Base-by-base conservation (phyloP, 106 monocot genomes). In the Platanthera zijinensis region DNA sequence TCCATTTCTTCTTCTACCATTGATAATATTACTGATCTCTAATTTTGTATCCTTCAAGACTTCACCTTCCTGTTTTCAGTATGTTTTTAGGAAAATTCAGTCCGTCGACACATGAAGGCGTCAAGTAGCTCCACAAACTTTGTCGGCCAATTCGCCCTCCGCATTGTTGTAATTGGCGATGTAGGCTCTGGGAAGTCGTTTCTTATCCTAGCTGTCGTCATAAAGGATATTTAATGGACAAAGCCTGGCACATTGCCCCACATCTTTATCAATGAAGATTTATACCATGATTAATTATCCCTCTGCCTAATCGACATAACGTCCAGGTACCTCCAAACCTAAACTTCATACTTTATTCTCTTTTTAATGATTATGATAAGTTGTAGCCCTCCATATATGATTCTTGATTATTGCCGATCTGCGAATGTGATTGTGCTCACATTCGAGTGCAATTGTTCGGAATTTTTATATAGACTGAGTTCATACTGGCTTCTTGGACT, bases 401-500 rank as follows among this genome's bases (percentile, higher is more conserved):
- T 89, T 81, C 80, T 91, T 71, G 83, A 79, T 1, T 93, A 93
- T 72, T 84, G 89, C 74, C 80, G 88, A 78, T 69, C 78, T 52
- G 96, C 93, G 0, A 91, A 97, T 76, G 89, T 80, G 13, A 82
- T 97, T 54, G 86, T 97, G 70, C 80, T 97, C 47, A 97, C 96
- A 4, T 97, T 93, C 71, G 90, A 93, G 4, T 97, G 93, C 73
- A 93, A 97, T 53, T 66, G 86, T 4, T 91, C 93, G 0, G 21
- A 87, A 48, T 93, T 93, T 10, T 89, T 97, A 8, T 93, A 93
- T 47, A 87, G 96, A 15, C 78, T 97, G 21, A 97, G 91, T 83
- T 79, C 89, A 21, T 97, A 86, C 76, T 97, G 96, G 96, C 89
- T 97, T 14, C 96, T 89, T 1, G 96, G 93, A 83, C 89, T 97